phyloP scores from a whole-genome alignment of 345 rosid genomes.

The Chamaenerion angustifolium region DNA sequence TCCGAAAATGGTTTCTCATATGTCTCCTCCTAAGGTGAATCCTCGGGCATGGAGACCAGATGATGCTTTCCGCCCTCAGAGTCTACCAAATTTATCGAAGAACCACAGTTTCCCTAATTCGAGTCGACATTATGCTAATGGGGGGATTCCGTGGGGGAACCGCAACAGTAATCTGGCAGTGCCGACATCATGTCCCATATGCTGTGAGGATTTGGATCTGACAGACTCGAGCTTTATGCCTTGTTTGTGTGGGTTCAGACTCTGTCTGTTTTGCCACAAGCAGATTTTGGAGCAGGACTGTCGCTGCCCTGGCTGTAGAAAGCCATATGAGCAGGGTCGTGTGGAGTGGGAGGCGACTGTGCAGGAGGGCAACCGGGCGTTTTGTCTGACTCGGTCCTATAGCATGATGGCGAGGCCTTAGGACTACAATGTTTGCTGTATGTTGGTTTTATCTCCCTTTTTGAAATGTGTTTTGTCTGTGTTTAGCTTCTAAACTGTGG shows the following conservation, averaged over 20 bases:
- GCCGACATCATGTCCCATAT: constrained; percentile 59
- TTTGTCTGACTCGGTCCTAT: constrained; percentile 56
- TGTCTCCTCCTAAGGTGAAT: constrained; percentile 16
- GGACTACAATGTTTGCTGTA: constrained; percentile 20
- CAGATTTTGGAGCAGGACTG: constrained; percentile 81
- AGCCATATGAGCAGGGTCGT: constrained; percentile 45
- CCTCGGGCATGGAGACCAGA: constrained; percentile 74
- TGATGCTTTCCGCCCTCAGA: constrained; percentile 67
- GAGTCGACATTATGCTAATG: constrained; percentile 27
- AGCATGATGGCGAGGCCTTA: constrained; percentile 85
- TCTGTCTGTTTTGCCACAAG: constrained; percentile 94
- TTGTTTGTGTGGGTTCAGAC: constrained; percentile 76
- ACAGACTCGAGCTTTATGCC: constrained; percentile 79
- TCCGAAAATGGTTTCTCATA: constrained; percentile 17
- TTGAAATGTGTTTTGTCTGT: constrained; percentile 14
- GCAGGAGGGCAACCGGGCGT: constrained; percentile 41
- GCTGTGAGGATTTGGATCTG: constrained; percentile 75
- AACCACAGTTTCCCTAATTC: too few relatives aligned
- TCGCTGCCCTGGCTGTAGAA: constrained; percentile 93
- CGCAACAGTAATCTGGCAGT: constrained; percentile 14
- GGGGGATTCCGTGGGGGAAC: constrained; percentile 29
- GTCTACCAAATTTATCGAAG: constrained; percentile 44
- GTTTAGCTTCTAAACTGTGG: constrained; percentile 19
- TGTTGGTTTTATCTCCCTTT: constrained; percentile 22
- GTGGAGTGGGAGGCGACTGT: constrained; percentile 38